Evolutionary conservation across 768 basidiomycete genomes (phyloP).

Genomic region (Inosperma sp.): DNA sequence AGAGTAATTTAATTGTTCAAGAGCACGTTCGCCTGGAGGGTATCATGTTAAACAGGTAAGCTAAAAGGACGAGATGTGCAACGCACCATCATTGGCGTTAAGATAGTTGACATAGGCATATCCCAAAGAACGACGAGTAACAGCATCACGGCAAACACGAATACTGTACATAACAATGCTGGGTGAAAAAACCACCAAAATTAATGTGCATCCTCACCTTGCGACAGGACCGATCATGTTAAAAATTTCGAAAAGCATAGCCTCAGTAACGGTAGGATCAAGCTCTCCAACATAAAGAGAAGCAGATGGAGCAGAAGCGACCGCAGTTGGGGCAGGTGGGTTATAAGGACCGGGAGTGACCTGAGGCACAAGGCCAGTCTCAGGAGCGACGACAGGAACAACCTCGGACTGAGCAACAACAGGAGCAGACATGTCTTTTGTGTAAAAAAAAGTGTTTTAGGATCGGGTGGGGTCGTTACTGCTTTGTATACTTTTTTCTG

Average conservation of each 20-base stretch:
- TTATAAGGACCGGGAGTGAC: constrained; percentile 52
- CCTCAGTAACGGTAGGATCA: constrained; percentile 96
- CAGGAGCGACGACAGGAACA: constrained; percentile 47
- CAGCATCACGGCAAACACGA: constrained; percentile 99
- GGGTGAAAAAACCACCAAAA: constrained; percentile 8
- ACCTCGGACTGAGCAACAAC: constrained; percentile 50
- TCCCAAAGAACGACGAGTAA: constrained; percentile 97
- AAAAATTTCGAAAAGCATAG: constrained; percentile 99
- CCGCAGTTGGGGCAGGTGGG: constrained; percentile 49
- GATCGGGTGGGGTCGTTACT: constrained; percentile 79
- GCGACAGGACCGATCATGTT: constrained; percentile 99
- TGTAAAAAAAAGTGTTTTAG: constrained; percentile 33
- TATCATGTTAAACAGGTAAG: constrained; percentile 7
- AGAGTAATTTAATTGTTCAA: constrained; percentile 99
- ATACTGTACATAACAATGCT: constrained; percentile 50
- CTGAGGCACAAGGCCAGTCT: constrained; percentile 42
- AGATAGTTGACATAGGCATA: constrained; percentile 99
- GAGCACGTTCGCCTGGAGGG: constrained; percentile 87
- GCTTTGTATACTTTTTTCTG: constrained; percentile 83
- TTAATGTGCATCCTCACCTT: constrained; percentile 51
- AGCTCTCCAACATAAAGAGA: constrained; percentile 99
- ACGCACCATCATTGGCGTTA: constrained; percentile 85
- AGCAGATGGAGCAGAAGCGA: constrained; percentile 71
- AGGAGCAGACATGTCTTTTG: constrained; percentile 54
- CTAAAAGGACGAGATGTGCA: not conserved